Conservation (phyloP, 108 stramenopile species). For the Chaetoceros muelleri region DNA sequence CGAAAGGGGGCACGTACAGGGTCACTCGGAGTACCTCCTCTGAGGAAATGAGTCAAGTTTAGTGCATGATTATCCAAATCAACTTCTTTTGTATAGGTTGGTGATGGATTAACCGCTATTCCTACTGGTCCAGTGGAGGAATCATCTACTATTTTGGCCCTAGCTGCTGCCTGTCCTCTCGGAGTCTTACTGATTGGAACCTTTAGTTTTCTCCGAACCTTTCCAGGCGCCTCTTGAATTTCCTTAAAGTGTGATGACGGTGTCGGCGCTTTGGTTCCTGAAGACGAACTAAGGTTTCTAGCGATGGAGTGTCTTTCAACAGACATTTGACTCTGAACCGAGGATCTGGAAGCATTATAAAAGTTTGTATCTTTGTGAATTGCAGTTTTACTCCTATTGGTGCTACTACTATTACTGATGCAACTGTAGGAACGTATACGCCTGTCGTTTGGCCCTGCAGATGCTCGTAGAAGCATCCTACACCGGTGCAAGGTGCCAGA, state of each 20-base stretch:
- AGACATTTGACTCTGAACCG: too few species aligned
- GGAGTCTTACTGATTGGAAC: conserved; percentile 6
- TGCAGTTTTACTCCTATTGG: too few species aligned
- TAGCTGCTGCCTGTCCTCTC: conserved; percentile 6
- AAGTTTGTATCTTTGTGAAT: too few species aligned
- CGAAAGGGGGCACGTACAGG: conserved; percentile 34
- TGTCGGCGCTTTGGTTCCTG: background rate
- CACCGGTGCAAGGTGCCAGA: too few species aligned
- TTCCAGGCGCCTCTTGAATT: background rate
- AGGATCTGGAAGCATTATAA: too few species aligned
- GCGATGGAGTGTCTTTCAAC: too few species aligned
- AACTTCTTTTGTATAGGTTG: background rate
- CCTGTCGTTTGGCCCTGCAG: too few species aligned
- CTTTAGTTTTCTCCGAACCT: background rate
- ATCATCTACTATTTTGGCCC: background rate
- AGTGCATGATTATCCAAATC: background rate
- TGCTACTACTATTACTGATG: too few species aligned
- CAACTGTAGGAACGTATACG: too few species aligned
- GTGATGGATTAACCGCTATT: background rate
- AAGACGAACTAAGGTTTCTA: too few species aligned
- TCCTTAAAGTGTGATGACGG: background rate
- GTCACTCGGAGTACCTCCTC: conserved; percentile 57
- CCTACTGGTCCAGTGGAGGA: background rate
- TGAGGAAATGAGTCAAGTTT: conserved; percentile 35
- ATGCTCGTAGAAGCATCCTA: too few species aligned